phyloP scores from a whole-genome alignment of 805 yeast species.

The Brettanomyces anomalus region DNA sequence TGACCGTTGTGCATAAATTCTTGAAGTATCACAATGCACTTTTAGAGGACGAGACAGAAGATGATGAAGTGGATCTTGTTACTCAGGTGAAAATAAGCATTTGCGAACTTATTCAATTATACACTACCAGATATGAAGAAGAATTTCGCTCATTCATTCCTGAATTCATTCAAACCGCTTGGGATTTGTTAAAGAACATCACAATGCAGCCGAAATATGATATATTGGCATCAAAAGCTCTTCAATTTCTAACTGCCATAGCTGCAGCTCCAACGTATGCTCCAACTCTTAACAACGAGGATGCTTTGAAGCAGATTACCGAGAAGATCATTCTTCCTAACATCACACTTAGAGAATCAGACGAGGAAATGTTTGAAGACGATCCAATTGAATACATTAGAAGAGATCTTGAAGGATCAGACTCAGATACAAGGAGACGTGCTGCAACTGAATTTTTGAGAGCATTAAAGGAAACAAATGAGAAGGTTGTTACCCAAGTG shows the following conservation, averaged over 20 bases:
- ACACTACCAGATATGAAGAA: slow-evolving; percentile 87
- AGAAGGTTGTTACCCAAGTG: slow-evolving; percentile 61
- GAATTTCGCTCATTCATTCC: slow-evolving; percentile 74
- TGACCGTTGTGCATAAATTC: slow-evolving; percentile 78
- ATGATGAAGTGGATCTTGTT: slow-evolving; percentile 58
- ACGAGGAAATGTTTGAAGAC: slow-evolving; percentile 90
- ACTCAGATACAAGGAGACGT: slow-evolving; percentile 84
- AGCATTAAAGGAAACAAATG: slow-evolving; percentile 74
- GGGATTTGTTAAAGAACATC: slow-evolving; percentile 62
- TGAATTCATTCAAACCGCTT: slow-evolving; percentile 70
- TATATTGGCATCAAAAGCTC: slow-evolving; percentile 68
- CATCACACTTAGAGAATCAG: slow-evolving; percentile 74
- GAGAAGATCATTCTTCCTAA: slow-evolving; percentile 86
- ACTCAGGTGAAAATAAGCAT: slow-evolving; percentile 73
- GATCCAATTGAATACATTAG: slow-evolving; percentile 92
- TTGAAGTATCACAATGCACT: slow-evolving; percentile 49
- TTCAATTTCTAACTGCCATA: slow-evolving; percentile 76
- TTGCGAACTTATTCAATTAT: slow-evolving; percentile 76
- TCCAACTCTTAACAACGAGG: slow-evolving; percentile 51
- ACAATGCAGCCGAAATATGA: slow-evolving; percentile 75
- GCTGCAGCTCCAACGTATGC: slow-evolving; percentile 61
- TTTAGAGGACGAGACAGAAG: slow-evolving; percentile 51
- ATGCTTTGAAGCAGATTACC: slow-evolving; percentile 63
- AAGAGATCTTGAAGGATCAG: slow-evolving; percentile 92
- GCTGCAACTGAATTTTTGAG: slow-evolving; percentile 89